Base-by-base conservation (phyloP, 177 flowering plant genomes). In the Vitis hybrid region DNA sequence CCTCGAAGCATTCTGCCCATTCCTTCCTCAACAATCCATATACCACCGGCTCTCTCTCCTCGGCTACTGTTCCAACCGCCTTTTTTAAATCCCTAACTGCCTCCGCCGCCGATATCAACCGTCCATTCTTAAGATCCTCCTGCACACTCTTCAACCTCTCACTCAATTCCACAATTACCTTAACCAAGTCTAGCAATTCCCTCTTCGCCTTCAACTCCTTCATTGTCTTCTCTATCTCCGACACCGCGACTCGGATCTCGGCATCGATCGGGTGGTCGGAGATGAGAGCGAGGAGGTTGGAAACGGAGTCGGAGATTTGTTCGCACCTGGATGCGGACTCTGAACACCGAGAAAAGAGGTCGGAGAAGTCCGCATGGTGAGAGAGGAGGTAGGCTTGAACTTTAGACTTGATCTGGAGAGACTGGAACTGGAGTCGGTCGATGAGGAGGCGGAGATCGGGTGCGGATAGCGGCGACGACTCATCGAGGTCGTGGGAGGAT, bases 401-500 rank as follows among this genome's bases (percentile, higher is more conserved):
- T 65, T 80, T 85, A 51, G 89, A 78, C 52, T 92, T 90, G 80
- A 96, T 93, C 60, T 77, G 79, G 56, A 80, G 86, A 15, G 98
- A 91, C 65, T 86, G 97, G 48, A 85, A 55, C 62, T 96, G 88
- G 62, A 96, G 89, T n/a, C 89, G 87, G 65, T 77, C 78, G 78
- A 92, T 89, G 58, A 93, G 85, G 81, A 96, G 97, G 74, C 90
- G 99, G 84, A 93, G 98, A 81, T 96, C 99, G 22, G 97, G 99
- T 1, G 93, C 93, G 49, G 99, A 88, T 29, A 96, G 90, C 0
- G 95, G 95, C 0, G 97, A 80, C 1, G 81, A 84, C 61, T 86
- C 87, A 58, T 84, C 79, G 70, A 85, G 67, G 56, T 87, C 90
- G 66, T 79, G 79, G 1, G 88, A 69, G 6, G 98, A 78, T 61